Evolutionary conservation across 108 stramenopile genomes (phyloP).

Genomic region (Aurantiochytrium sp.): DNA sequence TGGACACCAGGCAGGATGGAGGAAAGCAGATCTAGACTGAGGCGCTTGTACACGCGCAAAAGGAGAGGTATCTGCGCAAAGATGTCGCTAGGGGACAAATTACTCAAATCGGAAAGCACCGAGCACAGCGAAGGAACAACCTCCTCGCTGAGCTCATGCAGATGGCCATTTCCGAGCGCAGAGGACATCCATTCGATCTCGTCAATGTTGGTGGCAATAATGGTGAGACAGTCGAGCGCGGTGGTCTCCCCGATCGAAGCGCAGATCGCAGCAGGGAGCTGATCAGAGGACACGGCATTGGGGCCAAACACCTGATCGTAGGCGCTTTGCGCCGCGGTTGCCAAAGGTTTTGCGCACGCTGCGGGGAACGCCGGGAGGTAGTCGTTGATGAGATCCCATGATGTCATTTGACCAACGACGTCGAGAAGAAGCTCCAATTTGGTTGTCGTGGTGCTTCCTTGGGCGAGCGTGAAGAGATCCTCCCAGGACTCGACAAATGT

Average conservation of each 20-base stretch:
- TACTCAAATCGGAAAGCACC: background rate
- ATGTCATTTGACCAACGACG: background rate
- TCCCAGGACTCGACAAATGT: background rate
- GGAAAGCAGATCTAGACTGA: background rate
- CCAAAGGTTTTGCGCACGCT: background rate
- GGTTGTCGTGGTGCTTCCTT: background rate
- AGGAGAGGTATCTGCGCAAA: background rate
- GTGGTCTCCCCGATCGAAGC: background rate
- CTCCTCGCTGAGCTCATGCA: background rate
- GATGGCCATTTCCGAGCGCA: background rate
- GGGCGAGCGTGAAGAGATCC: background rate
- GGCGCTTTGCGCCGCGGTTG: background rate
- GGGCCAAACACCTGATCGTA: background rate
- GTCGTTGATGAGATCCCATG: background rate
- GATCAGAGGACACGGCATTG: background rate
- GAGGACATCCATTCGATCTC: background rate
- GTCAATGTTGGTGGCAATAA: background rate
- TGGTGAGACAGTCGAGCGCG: background rate
- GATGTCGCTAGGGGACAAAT: background rate
- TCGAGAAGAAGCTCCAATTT: background rate
- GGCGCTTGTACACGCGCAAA: background rate
- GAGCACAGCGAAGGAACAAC: background rate
- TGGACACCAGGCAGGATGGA: slow-evolving; percentile 4
- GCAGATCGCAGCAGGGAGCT: background rate
- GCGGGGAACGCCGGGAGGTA: background rate